These are phyloP conservation scores for Diplogelasinospora grovesii DNA, from an alignment of 495 filamentous ascomycete species.

Conservation along the genomic window DNA sequence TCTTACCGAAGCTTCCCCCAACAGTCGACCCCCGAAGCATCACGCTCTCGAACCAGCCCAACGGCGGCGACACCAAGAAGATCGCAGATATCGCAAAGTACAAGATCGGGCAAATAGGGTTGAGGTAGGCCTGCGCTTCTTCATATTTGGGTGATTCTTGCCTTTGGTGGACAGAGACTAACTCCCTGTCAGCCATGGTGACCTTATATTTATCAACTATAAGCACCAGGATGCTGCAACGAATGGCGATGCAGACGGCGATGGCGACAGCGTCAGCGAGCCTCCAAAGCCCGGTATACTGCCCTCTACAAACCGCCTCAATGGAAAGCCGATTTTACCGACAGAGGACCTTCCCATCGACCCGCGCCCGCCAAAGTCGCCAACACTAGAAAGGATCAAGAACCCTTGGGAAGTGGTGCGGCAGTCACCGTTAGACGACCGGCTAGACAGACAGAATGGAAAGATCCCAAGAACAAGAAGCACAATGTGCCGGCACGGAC, in stretches of 20 bases:
- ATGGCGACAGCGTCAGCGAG: constrained; percentile 28
- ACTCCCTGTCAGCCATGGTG: constrained; percentile 62
- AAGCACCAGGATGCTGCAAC: constrained; percentile 34
- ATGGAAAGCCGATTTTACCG: constrained; percentile 68
- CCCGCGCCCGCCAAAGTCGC: constrained; percentile 48
- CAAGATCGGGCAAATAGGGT: constrained; percentile 61
- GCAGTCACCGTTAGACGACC: constrained; percentile 80
- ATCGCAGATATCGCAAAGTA: constrained; percentile 60
- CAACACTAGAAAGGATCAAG: constrained; percentile 59
- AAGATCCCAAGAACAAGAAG: constrained; percentile 79
- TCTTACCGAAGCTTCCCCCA: constrained; percentile 38
- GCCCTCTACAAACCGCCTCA: constrained; percentile 56
- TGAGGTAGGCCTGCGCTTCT: constrained; percentile 48
- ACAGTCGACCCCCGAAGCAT: constrained; percentile 70
- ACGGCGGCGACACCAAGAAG: constrained; percentile 63
- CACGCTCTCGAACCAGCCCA: constrained; percentile 71
- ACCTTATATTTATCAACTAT: constrained; percentile 82
- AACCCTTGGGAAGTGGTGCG: constrained; percentile 91
- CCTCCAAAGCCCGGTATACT: constrained; percentile 32
- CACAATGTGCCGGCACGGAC: constrained; percentile 92
- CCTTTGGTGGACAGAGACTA: constrained; percentile 8
- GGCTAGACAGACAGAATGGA: constrained; percentile 81
- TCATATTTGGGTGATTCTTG: background rate
- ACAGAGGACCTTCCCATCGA: constrained; percentile 60
- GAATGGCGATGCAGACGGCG: constrained; percentile 13